Evolutionary conservation across 345 rosid species (phyloP), one percentile per base, ranked within the genome.

Genomic region (Brassica juncea): DNA sequence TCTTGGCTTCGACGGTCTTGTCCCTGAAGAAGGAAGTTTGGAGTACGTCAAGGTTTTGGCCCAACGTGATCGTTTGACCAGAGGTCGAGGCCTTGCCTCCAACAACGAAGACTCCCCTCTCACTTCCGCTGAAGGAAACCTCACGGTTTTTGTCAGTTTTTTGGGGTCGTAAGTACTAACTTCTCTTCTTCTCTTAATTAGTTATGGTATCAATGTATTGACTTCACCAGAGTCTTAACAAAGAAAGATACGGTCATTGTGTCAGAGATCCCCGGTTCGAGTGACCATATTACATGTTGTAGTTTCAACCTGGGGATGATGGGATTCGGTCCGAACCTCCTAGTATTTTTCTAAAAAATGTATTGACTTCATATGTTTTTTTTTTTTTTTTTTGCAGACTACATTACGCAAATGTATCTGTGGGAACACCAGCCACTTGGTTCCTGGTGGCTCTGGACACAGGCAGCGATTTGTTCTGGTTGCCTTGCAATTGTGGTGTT

Each of bases 401-500:
- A 71, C 78, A 95, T 84, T 95, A 91, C 65, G 93, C 93, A 2
- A 88, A 91, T 83, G 87, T 95, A 49, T 82, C 94, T 0, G 86
- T 95, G 49, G 99, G 99, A 78, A 89, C 86, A 54, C 98, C 98
- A 1, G 52, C 86, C 66, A 73, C 84, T 68, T 84, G 85, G 58
- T 95, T 84, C 83, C 23, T 95, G 32, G 99, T 93, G 83, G 98
- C 99, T 21, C 79, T 93, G 7, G 98, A 95, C 83, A 89, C 98
- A 0, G 94, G 92, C 37, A 91, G 96, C 49, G 87, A 91, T 80
- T 84, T 93, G 76, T 90, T 95, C 81, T 95, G 97, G 99, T 77
- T 95, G 73, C 98, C 99, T 16, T 95, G 99, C 28, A 89, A 95
- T 71, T 95, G 99, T 61, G 70, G 84, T 28, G 21, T 49, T 0